Conservation (phyloP, 495 filamentous ascomycete genomes). For the Daldinia decipiens region DNA sequence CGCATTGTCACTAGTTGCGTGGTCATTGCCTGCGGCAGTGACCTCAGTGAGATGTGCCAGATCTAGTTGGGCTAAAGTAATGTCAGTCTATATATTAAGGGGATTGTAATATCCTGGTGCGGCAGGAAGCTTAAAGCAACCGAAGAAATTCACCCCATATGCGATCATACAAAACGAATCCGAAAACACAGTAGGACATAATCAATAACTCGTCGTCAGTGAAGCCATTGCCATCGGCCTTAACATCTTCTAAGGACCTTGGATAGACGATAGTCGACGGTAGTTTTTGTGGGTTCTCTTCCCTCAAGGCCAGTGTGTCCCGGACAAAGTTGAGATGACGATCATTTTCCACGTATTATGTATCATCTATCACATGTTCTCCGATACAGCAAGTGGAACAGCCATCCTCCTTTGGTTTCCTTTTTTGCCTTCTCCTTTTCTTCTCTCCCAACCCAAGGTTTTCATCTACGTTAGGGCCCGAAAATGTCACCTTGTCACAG, state of each 20-base stretch:
- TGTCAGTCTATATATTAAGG: background rate
- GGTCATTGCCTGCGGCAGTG: background rate
- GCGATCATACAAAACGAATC: background rate
- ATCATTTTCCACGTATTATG: background rate
- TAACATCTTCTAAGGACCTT: background rate
- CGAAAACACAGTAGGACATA: background rate
- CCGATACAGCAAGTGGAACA: background rate
- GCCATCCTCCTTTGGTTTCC: background rate
- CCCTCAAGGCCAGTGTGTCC: background rate
- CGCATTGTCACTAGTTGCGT: background rate
- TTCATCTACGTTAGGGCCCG: background rate
- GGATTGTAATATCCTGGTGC: no score
- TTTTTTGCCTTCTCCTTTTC: background rate
- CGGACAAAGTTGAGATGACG: background rate
- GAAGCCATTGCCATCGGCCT: background rate
- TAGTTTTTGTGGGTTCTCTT: background rate
- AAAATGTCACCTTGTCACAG: background rate
- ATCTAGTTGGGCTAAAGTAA: background rate
- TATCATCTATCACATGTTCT: background rate
- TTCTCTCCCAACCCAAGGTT: background rate
- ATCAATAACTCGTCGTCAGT: background rate
- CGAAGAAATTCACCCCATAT: background rate
- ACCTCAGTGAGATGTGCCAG: background rate
- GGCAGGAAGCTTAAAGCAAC: no score
- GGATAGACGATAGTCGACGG: background rate